Conservation (phyloP, 495 filamentous ascomycete species). For the Penicillium paradoxum region DNA sequence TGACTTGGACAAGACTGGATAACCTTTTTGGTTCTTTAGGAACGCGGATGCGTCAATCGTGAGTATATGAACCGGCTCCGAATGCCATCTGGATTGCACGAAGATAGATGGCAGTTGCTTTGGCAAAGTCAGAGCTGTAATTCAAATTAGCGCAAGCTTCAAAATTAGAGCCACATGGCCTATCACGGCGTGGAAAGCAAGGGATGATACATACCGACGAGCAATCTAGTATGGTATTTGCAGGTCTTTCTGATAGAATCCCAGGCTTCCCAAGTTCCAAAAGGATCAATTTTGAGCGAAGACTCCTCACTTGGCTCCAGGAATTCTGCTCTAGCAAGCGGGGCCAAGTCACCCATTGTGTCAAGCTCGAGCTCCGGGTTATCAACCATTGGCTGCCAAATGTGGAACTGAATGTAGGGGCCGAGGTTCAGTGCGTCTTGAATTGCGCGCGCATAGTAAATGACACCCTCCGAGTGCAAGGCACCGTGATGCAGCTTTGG, state of each 20-base stretch:
- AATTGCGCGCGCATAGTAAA: slow-evolving; percentile 81
- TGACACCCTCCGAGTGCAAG: slow-evolving; percentile 42
- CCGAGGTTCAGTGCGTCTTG: slow-evolving; percentile 70
- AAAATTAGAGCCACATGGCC: background rate
- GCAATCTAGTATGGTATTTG: slow-evolving; percentile 76
- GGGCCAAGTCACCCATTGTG: slow-evolving; percentile 53
- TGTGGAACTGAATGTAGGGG: slow-evolving; percentile 70
- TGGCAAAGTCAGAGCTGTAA: slow-evolving; percentile 70
- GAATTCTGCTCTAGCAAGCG: slow-evolving; percentile 53
- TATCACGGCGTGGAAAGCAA: background rate
- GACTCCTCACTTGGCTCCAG: slow-evolving; percentile 27
- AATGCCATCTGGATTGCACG: slow-evolving; percentile 87
- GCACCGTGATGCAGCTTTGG: slow-evolving; percentile 53
- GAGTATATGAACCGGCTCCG: slow-evolving; percentile 82
- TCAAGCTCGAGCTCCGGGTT: slow-evolving; percentile 49
- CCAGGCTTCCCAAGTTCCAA: slow-evolving; percentile 89
- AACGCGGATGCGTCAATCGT: slow-evolving; percentile 64
- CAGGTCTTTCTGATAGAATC: slow-evolving; percentile 79
- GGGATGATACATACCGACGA: slow-evolving; percentile 66
- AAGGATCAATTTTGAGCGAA: slow-evolving; percentile 52
- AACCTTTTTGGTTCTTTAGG: slow-evolving; percentile 69
- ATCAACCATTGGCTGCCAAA: slow-evolving; percentile 76
- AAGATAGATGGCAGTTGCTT: slow-evolving; percentile 66
- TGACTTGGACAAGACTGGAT: slow-evolving; percentile 73
- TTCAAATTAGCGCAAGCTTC: background rate